Evolutionary conservation across 2,329 filamentous ascomycete genomes (phyloP), one percentile per base, ranked within the genome.

Genomic region (Phoma sp.): DNA sequence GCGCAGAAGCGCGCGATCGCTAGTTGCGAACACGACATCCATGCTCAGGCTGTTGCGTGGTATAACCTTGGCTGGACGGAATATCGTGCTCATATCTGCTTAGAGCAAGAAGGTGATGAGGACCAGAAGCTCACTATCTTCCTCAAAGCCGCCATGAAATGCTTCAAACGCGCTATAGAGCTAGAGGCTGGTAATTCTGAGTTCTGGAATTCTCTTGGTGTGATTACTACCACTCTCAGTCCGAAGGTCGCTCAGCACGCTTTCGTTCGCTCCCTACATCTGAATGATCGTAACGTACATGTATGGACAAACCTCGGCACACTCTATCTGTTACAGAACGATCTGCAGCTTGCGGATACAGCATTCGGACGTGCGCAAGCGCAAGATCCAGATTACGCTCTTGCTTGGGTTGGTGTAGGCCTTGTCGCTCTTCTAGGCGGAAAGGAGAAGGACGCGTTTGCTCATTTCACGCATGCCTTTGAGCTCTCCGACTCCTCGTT

Each of bases 1-100:
- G 89, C 91, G 5, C 90, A 96, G 73, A 99, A 98, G 73, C 85
- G 90, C 59, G 92, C 92, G 7, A 87, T 98, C 11, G 79, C 89
- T 62, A 83, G 87, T 35, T 89, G 88, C 13, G 79, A 86, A 0
- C 80, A 87, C 54, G 93, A 99, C 68, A 72, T 85, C 7, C 90
- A 97, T 71, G 93, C 93, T 3, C 93, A 96, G 75, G 91, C 95
- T 1, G 90, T 98, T n/a, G 91, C 93, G 0, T 95, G 93, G 83
- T 99, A 96, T 76, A 99, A 99, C 67, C 80, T 99, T 14, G 95
- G 95, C 37, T 98, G 93, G 90, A 90, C 91, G 1, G 95, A 99
- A 72, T 86, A 95, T 70, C 85, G 89, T 39, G 90, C 92, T 0
- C 90, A 96, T 68, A 78, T 81, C 9, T 90, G 86, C 67, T 79